Conservation (phyloP, 2,329 filamentous ascomycete genomes). For the Hypoxylon sp. region DNA sequence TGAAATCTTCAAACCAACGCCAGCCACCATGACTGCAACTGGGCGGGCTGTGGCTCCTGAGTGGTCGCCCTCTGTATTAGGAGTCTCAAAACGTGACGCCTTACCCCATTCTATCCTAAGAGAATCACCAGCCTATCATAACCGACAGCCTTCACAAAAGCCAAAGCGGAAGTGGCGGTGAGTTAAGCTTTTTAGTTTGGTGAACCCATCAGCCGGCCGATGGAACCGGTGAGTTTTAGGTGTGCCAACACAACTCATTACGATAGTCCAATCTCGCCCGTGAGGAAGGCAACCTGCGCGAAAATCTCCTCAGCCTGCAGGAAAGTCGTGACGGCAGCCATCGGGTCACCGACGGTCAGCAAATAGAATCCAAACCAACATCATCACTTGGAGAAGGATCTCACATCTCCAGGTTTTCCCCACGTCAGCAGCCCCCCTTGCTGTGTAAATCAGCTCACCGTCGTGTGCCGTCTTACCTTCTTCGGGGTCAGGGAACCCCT, state of each 20-base stretch:
- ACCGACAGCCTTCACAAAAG: slow-evolving; percentile 35
- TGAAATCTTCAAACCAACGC: slow-evolving; percentile 26
- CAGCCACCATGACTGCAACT: slow-evolving; percentile 27
- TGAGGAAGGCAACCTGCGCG: slow-evolving; percentile 22
- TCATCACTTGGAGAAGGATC: slow-evolving; percentile 21
- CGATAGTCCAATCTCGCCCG: slow-evolving; percentile 18
- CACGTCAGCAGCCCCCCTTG: slow-evolving; percentile 37
- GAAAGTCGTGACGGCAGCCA: slow-evolving; percentile 20
- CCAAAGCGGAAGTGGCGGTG: slow-evolving; percentile 45
- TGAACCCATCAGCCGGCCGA: slow-evolving; percentile 22
- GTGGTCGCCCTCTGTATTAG: slow-evolving; percentile 14
- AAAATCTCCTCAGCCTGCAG: slow-evolving; percentile 35
- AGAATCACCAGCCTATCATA: slow-evolving; percentile 21
- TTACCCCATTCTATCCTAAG: slow-evolving; percentile 32
- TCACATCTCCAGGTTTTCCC: slow-evolving; percentile 45
- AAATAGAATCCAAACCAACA: slow-evolving; percentile 29
- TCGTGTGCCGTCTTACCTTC: slow-evolving; percentile 46
- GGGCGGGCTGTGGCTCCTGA: slow-evolving; percentile 22
- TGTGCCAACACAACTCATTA: slow-evolving; percentile 36
- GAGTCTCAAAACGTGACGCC: slow-evolving; percentile 31
- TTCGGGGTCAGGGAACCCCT: slow-evolving; percentile 31
- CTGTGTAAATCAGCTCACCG: slow-evolving; percentile 33
- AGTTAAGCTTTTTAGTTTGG: slow-evolving; percentile 41
- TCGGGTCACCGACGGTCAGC: slow-evolving; percentile 35
- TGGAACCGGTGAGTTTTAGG: slow-evolving; percentile 29